Percentiles rank a stretch among this genome's conserved stretches.
Evolutionary conservation across 345 rosid species (phyloP).

Genomic region (sweet orange (Citrus sinensis)): DNA sequence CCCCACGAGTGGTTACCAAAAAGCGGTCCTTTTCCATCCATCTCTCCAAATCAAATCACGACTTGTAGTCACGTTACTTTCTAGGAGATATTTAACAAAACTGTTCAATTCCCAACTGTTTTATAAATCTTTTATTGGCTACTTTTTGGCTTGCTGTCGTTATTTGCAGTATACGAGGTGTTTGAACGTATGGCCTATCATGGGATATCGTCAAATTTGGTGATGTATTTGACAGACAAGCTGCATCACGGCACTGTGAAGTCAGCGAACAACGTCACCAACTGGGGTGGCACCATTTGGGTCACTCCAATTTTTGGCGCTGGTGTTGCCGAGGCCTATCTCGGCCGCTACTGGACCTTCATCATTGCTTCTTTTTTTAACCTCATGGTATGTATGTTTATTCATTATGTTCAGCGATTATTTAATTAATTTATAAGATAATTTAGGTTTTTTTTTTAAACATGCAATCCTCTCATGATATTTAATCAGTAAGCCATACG

Average conservation of each 20-base stretch:
- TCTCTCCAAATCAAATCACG: background rate
- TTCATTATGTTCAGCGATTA: too few relatives aligned
- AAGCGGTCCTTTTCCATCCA: background rate
- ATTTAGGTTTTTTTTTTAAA: too few relatives aligned
- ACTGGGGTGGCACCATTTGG: constrained; percentile 89
- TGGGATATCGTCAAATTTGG: constrained; percentile 75
- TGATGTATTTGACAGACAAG: constrained; percentile 67
- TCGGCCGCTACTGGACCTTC: constrained; percentile 88
- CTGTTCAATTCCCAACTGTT: background rate
- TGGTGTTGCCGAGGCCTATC: constrained; percentile 77
- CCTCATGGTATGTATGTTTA: constrained; percentile 37
- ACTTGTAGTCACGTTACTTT: too few relatives aligned
- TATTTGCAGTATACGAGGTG: constrained; percentile 62
- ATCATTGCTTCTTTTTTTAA: constrained; percentile 48
- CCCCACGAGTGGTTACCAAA: background rate
- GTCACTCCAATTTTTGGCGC: constrained; percentile 85
- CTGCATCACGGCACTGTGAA: constrained; percentile 80
- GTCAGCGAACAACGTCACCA: constrained; percentile 88
- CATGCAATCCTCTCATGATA: too few relatives aligned
- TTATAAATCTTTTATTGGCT: background rate
- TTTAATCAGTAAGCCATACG: background rate
- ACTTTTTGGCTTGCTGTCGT: background rate
- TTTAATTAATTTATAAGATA: too few relatives aligned
- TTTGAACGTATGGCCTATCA: constrained; percentile 91
- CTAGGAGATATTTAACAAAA: too few relatives aligned